These are phyloP conservation scores for Mucor irregularis DNA, from an alignment of 371 early-diverging fungal genomes.

Conservation along the genomic window DNA sequence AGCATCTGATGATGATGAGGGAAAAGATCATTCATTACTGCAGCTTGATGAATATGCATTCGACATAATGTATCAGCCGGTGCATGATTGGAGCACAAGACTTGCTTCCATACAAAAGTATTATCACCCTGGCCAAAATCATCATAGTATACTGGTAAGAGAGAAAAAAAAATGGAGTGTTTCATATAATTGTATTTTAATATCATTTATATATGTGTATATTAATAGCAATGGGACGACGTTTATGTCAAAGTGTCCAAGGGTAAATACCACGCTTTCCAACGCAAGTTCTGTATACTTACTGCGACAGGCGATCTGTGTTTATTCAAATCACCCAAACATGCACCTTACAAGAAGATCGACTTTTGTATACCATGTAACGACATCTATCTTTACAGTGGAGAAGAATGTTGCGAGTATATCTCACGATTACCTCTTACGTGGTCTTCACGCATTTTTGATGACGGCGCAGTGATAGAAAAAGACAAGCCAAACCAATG, in stretches of 20 bases:
- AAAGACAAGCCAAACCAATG: background rate
- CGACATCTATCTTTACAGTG: slow-evolving; percentile 6
- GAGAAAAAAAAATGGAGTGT: background rate
- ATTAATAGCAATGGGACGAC: slow-evolving; percentile 1
- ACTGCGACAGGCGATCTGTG: slow-evolving; percentile 6
- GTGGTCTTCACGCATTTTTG: background rate
- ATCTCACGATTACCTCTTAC: no score
- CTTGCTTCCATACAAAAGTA: background rate
- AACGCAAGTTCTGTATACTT: slow-evolving; percentile 1
- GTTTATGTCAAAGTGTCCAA: background rate
- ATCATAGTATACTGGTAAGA: background rate
- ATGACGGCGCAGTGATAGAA: background rate
- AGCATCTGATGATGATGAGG: background rate
- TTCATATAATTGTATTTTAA: background rate
- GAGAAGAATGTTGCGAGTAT: slow-evolving; percentile 4
- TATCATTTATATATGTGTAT: no score
- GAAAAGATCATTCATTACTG: background rate
- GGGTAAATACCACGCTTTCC: background rate
- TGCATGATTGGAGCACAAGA: background rate
- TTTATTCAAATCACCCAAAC: background rate
- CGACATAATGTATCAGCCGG: background rate
- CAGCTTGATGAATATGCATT: background rate
- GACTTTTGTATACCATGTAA: background rate
- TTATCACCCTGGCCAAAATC: background rate
- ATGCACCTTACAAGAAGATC: background rate